Evolutionary conservation across 140 eudicot species (phyloP), one percentile per base, ranked within the genome.

Genomic region (Stevia rebaudiana): DNA sequence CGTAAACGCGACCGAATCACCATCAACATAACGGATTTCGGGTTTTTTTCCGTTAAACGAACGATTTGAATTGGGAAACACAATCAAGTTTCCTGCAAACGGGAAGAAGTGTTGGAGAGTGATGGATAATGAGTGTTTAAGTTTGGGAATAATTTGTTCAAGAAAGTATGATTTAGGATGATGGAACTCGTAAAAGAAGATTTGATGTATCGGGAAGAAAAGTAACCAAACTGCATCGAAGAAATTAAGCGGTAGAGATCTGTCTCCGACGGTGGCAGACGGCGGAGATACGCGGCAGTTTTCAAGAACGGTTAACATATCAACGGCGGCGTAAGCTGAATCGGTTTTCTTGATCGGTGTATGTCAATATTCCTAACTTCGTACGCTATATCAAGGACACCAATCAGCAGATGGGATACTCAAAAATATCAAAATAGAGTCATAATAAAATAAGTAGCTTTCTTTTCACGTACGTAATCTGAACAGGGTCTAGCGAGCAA

Each of bases 71-170:
- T 40, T 13, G 9, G 53, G 80, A 11, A 18, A 61, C 7, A 69
- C 11, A 6, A 68, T 60, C 19, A 84, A 18, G 67, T 84, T 78
- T 36, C 81, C 63, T 1, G 85, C 78, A 1, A 80, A 52, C 0
- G 89, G 89, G 53, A 70, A 65, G 35, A 67, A 78, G 82, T 84
- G 86, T 54, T 75, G 77, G 24, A 84, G 84, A 7, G 86, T 72
- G 49, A 75, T 76, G 57, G 86, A 84, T 46, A 84, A 75, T 0
- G 84, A 81, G 51, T 65, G 61, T 66, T 84, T 81, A 19, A 84
- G 78, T 0, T 49, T 69, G 6, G 91, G 91, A 6, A 81, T 1
- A 11, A 75, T 41, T 35, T 73, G 75, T 6, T 78, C 42, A 0
- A 55, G 0, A 35, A 81, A 72, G 13, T 74, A n/a, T 6, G 53